These are phyloP conservation scores for Amesomyces nigricolor DNA, from an alignment of 2,329 filamentous ascomycete genomes.

Conservation along the genomic window DNA sequence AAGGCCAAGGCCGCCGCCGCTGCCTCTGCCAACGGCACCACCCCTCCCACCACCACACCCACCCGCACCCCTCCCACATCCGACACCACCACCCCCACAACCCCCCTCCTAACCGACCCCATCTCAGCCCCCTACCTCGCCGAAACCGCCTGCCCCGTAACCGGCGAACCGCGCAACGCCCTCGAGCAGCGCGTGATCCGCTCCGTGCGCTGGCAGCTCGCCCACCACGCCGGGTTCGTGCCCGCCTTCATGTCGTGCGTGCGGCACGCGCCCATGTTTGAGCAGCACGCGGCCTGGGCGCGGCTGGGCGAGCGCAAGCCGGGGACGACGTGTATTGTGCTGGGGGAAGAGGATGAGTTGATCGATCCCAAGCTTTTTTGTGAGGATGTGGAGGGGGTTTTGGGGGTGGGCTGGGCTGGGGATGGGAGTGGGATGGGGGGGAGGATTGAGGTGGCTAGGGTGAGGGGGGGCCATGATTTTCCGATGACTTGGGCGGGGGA, in stretches of 20 bases:
- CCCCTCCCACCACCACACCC: background rate
- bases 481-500: conserved; percentile 50
- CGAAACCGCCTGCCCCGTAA: conserved; percentile 24
- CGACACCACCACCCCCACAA: background rate
- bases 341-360: conserved; percentile 48
- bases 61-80: background rate
- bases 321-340: conserved; percentile 45
- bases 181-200: conserved; percentile 44
- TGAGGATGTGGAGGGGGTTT: conserved; percentile 44
- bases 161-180: conserved; percentile 23
- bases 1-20: no score
- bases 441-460: conserved; percentile 43
- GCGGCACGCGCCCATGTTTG: conserved; percentile 47
- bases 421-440: conserved; percentile 32
- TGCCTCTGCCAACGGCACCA: background rate
- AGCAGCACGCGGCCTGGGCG: conserved; percentile 47
- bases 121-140: conserved; percentile 11
- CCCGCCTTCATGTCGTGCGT: conserved; percentile 55
- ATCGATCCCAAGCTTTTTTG: conserved; percentile 47
- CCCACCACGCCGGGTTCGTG: conserved; percentile 52
- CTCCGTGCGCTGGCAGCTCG: conserved; percentile 55
- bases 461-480: conserved; percentile 56
- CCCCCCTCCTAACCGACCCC: conserved; percentile 1
- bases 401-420: conserved; percentile 31
- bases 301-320: conserved; percentile 36